A percentile compares a stretch with the other conserved stretches of the same genome.
These are phyloP conservation scores for Peronospora farinosa DNA, from an alignment of 352 stramenopile genomes.

Conservation along the genomic window DNA sequence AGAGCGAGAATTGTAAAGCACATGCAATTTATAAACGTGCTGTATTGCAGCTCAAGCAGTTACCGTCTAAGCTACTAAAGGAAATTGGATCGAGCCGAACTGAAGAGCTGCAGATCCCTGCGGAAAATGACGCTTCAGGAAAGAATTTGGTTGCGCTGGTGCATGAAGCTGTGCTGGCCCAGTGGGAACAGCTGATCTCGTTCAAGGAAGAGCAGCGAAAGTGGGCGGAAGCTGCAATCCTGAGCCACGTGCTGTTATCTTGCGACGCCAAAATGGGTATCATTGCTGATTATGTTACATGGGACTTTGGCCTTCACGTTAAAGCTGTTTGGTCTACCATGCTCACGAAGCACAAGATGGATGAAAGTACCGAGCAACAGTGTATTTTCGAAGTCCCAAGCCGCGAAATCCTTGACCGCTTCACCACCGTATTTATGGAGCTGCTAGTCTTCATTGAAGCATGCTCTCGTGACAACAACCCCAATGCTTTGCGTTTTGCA, in stretches of 20 bases:
- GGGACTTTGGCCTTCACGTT: conserved; percentile 45
- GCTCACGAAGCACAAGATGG: conserved; percentile 12
- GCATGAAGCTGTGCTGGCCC: conserved; percentile 19
- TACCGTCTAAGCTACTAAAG: conserved; percentile 31
- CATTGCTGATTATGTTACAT: conserved; percentile 1
- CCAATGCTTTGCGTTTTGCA: conserved; percentile 14
- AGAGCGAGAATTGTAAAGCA: background rate
- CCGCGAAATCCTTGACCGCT: conserved; percentile 21
- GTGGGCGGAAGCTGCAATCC: conserved; percentile 39
- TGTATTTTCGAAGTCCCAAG: conserved; percentile 27
- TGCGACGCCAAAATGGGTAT: background rate
- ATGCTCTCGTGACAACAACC: conserved; percentile 4
- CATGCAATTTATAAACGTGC: conserved; percentile 18
- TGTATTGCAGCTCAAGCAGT: conserved; percentile 26
- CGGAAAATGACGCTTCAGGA: conserved; percentile 6
- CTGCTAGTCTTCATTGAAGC: conserved; percentile 30
- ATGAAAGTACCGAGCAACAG: conserved; percentile 5
- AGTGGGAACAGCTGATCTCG: conserved; percentile 24
- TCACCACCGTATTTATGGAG: conserved; percentile 32
- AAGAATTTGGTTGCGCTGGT: conserved; percentile 1
- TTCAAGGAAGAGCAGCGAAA: conserved; percentile 23
- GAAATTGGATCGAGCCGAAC: conserved; percentile 23
- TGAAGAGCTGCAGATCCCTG: conserved; percentile 14
- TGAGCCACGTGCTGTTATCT: conserved; percentile 32
- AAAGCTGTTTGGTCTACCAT: conserved; percentile 45